Conservation (phyloP, 805 yeast genomes). For the Diddensiella santjacobensis region DNA sequence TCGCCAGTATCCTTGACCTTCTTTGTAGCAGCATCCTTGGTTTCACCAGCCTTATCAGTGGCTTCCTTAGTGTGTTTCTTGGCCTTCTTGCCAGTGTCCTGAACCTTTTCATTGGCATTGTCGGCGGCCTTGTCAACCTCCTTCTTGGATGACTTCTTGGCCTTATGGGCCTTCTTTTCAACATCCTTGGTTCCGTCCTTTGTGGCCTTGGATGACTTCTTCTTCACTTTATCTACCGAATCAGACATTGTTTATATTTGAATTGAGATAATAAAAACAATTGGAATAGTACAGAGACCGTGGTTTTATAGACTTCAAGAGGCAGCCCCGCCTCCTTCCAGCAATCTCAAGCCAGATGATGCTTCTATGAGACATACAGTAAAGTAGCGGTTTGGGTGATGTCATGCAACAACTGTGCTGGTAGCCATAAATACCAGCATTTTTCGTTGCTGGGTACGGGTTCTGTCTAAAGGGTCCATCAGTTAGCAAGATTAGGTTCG, state of each 20-base stretch:
- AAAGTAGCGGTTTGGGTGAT: neutral
- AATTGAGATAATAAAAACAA: neutral
- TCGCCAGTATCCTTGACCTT: too few species aligned
- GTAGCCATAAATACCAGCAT: too few species aligned
- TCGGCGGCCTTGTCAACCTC: neutral
- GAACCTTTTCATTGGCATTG: neutral
- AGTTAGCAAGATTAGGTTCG: too few species aligned
- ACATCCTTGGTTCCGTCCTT: neutral
- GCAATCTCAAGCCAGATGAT: neutral
- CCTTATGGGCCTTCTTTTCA: neutral
- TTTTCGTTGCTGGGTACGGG: too few species aligned
- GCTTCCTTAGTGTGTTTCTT: neutral
- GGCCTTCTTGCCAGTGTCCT: neutral
- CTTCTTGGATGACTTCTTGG: neutral
- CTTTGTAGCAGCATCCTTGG: neutral
- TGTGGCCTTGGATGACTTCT: neutral
- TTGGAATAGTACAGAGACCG: too few species aligned
- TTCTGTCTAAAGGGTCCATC: too few species aligned
- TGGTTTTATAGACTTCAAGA: too few species aligned
- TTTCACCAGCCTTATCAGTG: neutral
- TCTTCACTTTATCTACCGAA: neutral
- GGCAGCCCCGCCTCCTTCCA: too few species aligned
- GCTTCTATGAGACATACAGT: neutral
- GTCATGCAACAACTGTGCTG: neutral
- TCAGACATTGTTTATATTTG: neutral